Base-by-base conservation (phyloP, 2,329 filamentous ascomycete genomes). In the Stagonosporopsis tanaceti region DNA sequence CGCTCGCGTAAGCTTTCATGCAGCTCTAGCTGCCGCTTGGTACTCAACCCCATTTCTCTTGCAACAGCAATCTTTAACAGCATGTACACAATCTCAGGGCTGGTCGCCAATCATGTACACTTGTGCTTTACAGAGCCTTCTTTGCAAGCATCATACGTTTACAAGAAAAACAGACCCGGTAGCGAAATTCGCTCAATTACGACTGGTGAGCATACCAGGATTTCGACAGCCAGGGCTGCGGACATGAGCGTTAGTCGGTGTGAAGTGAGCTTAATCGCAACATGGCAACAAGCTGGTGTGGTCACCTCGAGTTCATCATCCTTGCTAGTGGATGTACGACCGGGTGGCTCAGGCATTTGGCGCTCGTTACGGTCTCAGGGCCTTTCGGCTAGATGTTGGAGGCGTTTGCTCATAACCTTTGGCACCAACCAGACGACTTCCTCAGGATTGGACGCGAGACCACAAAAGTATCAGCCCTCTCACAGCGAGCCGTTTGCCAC, bases 1-100 rank as follows among this genome's bases (percentile, higher is more conserved):
- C 60, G 58, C 61, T 68, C 59, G 65, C 65, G 52, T 67, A 60
- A 57, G 48, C 47, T 62, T 48, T 30, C 51, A 52, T 69, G 68
- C 65, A 68, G 66, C 64, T 62, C 65, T 62, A 61, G 59, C 59
- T 65, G 44, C 53, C 57, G 52, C 56, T 50, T 56, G 54, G 57
- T 50, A 57, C 57, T 44, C 47, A 59, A 64, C 52, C 52, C 52
- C 53, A 68, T 57, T 70, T 67, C 68, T 59, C 66, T 67, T 61
- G 48, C 60, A 57, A 52, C 57, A 32, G 50, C 53, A 50, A 53
- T 50, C 37, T 57, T 54, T 50, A 56, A 62, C 60, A 60, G 57
- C 50, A 57, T 32, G 59, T 63, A 65, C 60, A 58, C 17, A 50
- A 45, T 51, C 47, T 50, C 50, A 38, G 30, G 25, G 37, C 56